A percentile compares a stretch with the other conserved stretches of the same genome.
Conservation (phyloP, 164 flowering plant species). For the Houttuynia cordata region DNA sequence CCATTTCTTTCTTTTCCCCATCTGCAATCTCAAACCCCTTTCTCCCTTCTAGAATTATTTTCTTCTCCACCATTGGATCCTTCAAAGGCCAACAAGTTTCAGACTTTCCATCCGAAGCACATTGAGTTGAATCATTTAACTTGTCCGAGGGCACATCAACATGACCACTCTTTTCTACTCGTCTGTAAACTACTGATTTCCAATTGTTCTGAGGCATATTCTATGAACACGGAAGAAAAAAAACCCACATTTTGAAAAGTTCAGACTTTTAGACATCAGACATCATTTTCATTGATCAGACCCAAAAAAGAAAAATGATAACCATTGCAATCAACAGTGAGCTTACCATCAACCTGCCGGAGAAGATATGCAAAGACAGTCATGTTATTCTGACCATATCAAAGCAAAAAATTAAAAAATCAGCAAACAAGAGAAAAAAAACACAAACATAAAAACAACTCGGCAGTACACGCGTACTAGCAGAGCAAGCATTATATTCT, state of each 20-base stretch:
- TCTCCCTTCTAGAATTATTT: conserved; percentile 13
- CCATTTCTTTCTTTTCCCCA: conserved; percentile 16
- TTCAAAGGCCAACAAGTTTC: conserved; percentile 18
- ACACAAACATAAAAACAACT: neutral
- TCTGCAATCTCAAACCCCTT: conserved; percentile 7
- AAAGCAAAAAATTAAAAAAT: neutral
- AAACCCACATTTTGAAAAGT: conserved; percentile 12
- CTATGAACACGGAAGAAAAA: conserved; percentile 19
- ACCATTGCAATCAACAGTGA: neutral
- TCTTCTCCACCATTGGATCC: conserved; percentile 15
- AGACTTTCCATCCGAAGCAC: conserved; percentile 45
- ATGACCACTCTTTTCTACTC: conserved; percentile 22
- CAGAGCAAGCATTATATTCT: neutral
- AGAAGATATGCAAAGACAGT: no score
- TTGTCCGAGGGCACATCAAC: conserved; percentile 48
- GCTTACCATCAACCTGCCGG: neutral
- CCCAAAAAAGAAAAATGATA: neutral
- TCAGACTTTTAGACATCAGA: conserved; percentile 15
- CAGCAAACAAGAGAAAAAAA: neutral
- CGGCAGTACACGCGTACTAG: neutral
- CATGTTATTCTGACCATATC: neutral
- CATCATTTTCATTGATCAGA: conserved; percentile 4
- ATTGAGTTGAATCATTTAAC: conserved; percentile 57
- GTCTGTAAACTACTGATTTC: conserved; percentile 49
- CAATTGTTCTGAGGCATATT: conserved; percentile 62